These are phyloP conservation scores for Parmales sp. DNA, from an alignment of 108 stramenopile genomes.

Conservation along the genomic window DNA sequence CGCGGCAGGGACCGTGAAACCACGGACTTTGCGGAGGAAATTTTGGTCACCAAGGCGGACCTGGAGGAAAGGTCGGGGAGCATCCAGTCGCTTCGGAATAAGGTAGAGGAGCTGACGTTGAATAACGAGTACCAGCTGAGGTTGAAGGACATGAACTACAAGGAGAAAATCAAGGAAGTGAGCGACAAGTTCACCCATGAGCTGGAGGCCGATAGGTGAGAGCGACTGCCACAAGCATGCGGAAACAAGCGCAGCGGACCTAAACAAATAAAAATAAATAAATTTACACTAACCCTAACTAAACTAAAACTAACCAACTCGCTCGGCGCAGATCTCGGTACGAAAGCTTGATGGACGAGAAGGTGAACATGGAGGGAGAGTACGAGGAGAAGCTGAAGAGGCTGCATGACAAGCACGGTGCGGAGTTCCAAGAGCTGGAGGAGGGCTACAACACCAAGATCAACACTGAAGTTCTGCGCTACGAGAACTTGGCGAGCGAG, in stretches of 20 bases:
- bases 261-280: too few species aligned
- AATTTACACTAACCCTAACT: too few species aligned
- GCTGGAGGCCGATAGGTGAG: conserved; percentile 26
- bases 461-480: conserved; percentile 40
- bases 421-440: conserved; percentile 39
- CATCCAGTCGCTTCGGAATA: conserved; percentile 31
- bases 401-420: conserved; percentile 39
- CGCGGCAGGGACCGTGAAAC: too few species aligned
- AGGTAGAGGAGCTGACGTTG: conserved; percentile 41
- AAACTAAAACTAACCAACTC: too few species aligned
- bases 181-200: conserved; percentile 41
- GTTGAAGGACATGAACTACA: conserved; percentile 44
- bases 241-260: too few species aligned
- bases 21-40: conserved; percentile 32
- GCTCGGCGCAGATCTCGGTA: too few species aligned
- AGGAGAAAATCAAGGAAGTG: conserved; percentile 47
- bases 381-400: conserved; percentile 30
- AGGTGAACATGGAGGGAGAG: conserved; percentile 31
- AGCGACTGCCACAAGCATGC: too few species aligned
- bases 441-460: conserved; percentile 32
- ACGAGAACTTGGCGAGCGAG: conserved; percentile 25
- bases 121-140: conserved; percentile 52
- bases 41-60: conserved; percentile 38
- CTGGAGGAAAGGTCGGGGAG: conserved; percentile 33
- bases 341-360: conserved; percentile 18